phyloP scores from a whole-genome alignment of 169 alveolate species.

The Cryptosporidium bovis region DNA sequence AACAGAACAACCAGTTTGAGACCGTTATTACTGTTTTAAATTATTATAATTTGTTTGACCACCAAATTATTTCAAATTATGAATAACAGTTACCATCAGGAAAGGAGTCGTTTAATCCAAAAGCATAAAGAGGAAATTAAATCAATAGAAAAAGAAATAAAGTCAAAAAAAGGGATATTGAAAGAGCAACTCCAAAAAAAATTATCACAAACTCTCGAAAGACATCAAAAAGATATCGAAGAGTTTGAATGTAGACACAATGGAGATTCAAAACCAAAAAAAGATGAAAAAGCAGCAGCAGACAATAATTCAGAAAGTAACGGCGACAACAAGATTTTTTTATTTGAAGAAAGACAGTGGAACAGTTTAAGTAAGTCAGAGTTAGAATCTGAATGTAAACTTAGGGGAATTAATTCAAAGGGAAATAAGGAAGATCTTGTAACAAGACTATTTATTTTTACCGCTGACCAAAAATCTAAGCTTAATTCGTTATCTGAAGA shows the following conservation, averaged over 20 bases:
- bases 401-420: slow-evolving; percentile 56
- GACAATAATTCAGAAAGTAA: not conserved
- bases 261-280: not conserved
- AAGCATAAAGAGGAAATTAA: slow-evolving; percentile 54
- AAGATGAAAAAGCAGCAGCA: not conserved
- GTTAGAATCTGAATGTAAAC: slow-evolving; percentile 47
- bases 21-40: too few species aligned
- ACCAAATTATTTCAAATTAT: not conserved
- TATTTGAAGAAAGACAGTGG: slow-evolving; percentile 69
- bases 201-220: slow-evolving; percentile 22
- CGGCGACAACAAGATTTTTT: not conserved
- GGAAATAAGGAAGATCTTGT: slow-evolving; percentile 65
- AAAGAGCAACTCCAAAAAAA: slow-evolving; percentile 38
- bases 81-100: slow-evolving; percentile 62
- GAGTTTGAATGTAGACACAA: slow-evolving; percentile 28
- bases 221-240: slow-evolving; percentile 40
- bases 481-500: slow-evolving; percentile 10
- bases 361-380: slow-evolving; percentile 70
- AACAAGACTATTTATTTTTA: slow-evolving; percentile 47
- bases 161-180: slow-evolving; percentile 44
- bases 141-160: slow-evolving; percentile 58
- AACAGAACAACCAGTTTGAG: too few species aligned
- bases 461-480: slow-evolving; percentile 67
- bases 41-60: not conserved
- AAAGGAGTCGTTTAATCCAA: slow-evolving; percentile 72